Evolutionary conservation across 1,284 basidiomycete species (phyloP).

Genomic region (Neolentinus lepideus): DNA sequence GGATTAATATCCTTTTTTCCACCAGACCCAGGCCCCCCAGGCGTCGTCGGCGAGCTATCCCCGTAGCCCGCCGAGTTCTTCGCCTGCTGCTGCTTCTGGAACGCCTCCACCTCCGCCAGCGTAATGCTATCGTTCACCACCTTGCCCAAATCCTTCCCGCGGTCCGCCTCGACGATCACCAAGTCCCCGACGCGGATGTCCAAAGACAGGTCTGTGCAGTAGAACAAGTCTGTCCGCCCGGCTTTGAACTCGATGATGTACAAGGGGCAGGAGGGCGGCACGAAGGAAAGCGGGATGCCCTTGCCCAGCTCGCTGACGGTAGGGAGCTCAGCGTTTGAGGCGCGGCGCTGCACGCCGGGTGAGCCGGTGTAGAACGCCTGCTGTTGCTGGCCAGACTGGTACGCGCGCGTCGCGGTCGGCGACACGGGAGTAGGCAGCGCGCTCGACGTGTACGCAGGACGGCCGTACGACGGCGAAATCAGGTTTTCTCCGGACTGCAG

Average conservation of each 20-base stretch:
- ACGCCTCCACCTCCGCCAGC: slow-evolving; percentile 86
- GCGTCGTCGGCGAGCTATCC: slow-evolving; percentile 39
- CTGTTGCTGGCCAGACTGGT: slow-evolving; percentile 11
- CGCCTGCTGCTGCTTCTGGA: slow-evolving; percentile 66
- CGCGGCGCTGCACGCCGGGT: slow-evolving; percentile 30
- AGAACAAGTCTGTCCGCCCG: slow-evolving; percentile 91
- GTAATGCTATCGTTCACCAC: slow-evolving; percentile 88
- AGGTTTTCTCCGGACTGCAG: neutral
- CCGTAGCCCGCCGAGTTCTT: slow-evolving; percentile 30
- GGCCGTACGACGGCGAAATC: neutral
- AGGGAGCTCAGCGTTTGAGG: slow-evolving; percentile 41
- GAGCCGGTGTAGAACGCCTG: slow-evolving; percentile 10
- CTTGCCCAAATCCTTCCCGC: slow-evolving; percentile 89
- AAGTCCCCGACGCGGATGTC: slow-evolving; percentile 80
- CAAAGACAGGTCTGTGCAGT: slow-evolving; percentile 61
- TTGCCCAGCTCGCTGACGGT: slow-evolving; percentile 73
- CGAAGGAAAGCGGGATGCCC: slow-evolving; percentile 79
- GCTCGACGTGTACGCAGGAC: neutral
- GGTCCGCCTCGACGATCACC: slow-evolving; percentile 95
- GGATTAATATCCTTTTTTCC: slow-evolving; percentile 88
- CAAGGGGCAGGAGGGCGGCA: slow-evolving; percentile 81
- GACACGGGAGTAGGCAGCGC: slow-evolving; percentile 22
- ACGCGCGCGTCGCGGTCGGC: slow-evolving; percentile 17
- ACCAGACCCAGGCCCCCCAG: slow-evolving; percentile 30
- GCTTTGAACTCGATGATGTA: slow-evolving; percentile 99